Base-by-base conservation (phyloP, 495 filamentous ascomycete genomes). In the Diplogelasinospora grovesii region DNA sequence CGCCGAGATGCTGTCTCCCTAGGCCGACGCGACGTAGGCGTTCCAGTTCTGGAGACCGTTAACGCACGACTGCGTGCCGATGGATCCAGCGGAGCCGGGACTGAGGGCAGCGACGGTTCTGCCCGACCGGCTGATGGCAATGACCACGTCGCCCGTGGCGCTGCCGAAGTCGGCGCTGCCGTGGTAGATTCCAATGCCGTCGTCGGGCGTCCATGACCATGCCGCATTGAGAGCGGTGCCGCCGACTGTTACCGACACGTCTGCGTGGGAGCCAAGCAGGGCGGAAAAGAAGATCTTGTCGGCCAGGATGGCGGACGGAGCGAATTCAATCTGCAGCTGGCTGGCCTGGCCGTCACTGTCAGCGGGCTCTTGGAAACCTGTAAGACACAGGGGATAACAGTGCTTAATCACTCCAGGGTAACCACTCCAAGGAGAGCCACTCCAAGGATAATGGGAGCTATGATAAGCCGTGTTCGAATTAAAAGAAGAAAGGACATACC, bases 211-310 rank as follows among this genome's bases (percentile, higher is more conserved):
- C 1, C 52, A 61, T 1, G 60, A 43, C 28, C 70, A 49, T 0
- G 10, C 54, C 15, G 61, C 58, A 4, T 60, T 61, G 16, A 65
- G 55, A 10, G 53, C 52, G 8, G 45, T 46, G 5, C 57, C 52
- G 4, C 71, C 79, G 26, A 82, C 72, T 9, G 54, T 55, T 11
- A 80, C 63, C 1, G 46, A 57, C 7, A 81, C 67, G 0, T 44
- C 43, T 15, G 54, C 50, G 10, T 51, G 26, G 77, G 63, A 2
- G 67, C 69, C 11, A 54, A 61, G 50, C 2, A 69, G 40, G 9
- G 56, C 65, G 11, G 64, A 53, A 25, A 66, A 51, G 16, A 59
- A 69, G 13, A 74, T 50, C 13, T 54, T 53, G 36, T 74, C 64
- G 20, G 60, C 18, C 16, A 31, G 5, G 3, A 41, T 23, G 22